phyloP scores from a whole-genome alignment of 768 basidiomycete genomes.

The Ephemerocybe angulata region DNA sequence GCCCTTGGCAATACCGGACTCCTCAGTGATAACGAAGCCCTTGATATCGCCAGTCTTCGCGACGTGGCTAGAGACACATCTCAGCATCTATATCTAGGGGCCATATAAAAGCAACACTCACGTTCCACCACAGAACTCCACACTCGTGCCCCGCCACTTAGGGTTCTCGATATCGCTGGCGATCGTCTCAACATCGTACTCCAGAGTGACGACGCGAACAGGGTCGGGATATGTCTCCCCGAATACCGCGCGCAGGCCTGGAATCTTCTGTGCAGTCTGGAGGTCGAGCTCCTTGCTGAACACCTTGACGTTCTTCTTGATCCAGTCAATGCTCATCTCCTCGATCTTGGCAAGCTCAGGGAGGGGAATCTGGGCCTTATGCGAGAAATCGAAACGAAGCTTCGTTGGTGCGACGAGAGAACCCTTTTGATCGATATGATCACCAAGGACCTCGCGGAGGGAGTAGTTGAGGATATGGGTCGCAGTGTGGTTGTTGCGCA shows the following conservation, averaged over 20 bases:
- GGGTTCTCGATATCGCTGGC: constrained; percentile 79
- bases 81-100: not conserved
- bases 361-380: constrained; percentile 81
- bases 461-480: constrained; percentile 97
- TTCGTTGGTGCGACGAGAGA: constrained; percentile 95
- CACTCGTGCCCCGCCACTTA: constrained; percentile 86
- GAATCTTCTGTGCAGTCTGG: constrained; percentile 74
- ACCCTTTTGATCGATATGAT: constrained; percentile 97
- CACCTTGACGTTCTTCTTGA: constrained; percentile 83
- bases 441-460: constrained; percentile 90
- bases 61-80: constrained; percentile 67
- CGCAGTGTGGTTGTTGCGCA: constrained; percentile 97
- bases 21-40: constrained; percentile 91
- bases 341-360: constrained; percentile 83
- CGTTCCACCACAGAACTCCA: constrained; percentile 99
- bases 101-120: constrained; percentile 39
- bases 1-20: constrained; percentile 97
- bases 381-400: constrained; percentile 97
- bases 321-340: constrained; percentile 81
- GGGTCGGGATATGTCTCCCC: constrained; percentile 98
- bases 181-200: constrained; percentile 85
- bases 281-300: constrained; percentile 84
- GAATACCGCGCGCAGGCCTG: constrained; percentile 95
- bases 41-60: constrained; percentile 97
- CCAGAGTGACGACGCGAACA: constrained; percentile 90